These are phyloP conservation scores for Paramecium sonneborni DNA, from an alignment of 73 alveolate genomes.

Conservation along the genomic window DNA sequence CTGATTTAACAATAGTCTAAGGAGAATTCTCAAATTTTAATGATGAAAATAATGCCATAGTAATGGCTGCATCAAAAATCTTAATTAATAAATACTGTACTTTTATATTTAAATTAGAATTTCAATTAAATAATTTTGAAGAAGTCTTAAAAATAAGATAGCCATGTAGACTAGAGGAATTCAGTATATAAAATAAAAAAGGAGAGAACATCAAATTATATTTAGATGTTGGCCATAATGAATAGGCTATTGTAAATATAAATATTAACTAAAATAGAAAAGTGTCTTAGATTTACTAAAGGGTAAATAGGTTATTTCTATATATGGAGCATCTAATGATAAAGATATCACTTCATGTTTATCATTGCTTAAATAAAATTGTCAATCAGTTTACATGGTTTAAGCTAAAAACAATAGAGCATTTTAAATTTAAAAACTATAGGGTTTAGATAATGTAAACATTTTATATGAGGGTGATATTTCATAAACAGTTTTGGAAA, in stretches of 20 bases:
- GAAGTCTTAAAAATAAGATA: too few relatives aligned
- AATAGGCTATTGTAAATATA: constrained; percentile 63
- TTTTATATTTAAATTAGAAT: background rate
- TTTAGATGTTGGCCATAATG: constrained; percentile 76
- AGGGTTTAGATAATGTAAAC: constrained; percentile 64
- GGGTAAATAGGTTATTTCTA: constrained; percentile 32
- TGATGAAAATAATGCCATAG: constrained; percentile 56
- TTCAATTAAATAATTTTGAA: background rate
- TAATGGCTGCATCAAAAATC: background rate
- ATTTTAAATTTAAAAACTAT: too few relatives aligned
- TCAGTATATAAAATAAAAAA: background rate
- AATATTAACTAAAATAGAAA: constrained; percentile 46
- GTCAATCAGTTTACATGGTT: constrained; percentile 7
- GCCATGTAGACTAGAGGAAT: background rate
- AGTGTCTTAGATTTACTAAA: constrained; percentile 50
- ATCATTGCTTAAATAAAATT: background rate
- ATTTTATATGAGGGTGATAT: constrained; percentile 66
- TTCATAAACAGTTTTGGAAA: constrained; percentile 40
- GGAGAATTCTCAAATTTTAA: background rate
- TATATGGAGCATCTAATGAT: constrained; percentile 75
- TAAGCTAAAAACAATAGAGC: constrained; percentile 52
- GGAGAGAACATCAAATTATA: background rate
- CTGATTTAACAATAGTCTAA: background rate
- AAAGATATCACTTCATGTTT: constrained; percentile 69
- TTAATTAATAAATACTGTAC: background rate